A percentile compares a stretch with the other conserved stretches of the same genome.
Evolutionary conservation across 2,329 filamentous ascomycete species (phyloP).

Genomic region (Esteya vermicola): DNA sequence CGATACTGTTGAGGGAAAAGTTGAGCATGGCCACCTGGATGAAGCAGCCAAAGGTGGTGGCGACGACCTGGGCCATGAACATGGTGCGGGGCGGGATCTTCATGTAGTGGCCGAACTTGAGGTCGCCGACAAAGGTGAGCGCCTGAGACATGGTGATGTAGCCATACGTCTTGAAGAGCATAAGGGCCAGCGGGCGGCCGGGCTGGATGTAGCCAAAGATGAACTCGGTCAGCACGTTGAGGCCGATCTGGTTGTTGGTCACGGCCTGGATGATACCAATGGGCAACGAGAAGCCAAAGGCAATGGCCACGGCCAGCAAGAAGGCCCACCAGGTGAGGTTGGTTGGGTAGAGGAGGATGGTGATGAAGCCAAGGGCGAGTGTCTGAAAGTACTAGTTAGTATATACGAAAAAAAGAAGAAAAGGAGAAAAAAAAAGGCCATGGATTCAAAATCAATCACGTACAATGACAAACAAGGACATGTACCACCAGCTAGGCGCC

Average conservation of each 20-base stretch:
- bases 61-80: slow-evolving; percentile 51
- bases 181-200: slow-evolving; percentile 55
- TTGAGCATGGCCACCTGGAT: slow-evolving; percentile 53
- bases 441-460: no score
- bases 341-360: slow-evolving; percentile 47
- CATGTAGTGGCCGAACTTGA: slow-evolving; percentile 65
- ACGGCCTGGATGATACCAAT: slow-evolving; percentile 57
- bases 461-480: slow-evolving; percentile 39
- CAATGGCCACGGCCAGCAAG: slow-evolving; percentile 49
- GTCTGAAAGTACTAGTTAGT: slow-evolving; percentile 19
- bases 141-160: slow-evolving; percentile 52
- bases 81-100: slow-evolving; percentile 52
- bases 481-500: slow-evolving; percentile 51
- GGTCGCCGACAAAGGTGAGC: slow-evolving; percentile 48
- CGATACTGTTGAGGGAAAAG: slow-evolving; percentile 44
- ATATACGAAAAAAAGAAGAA: slow-evolving; percentile 4
- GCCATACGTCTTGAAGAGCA: slow-evolving; percentile 56
- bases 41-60: slow-evolving; percentile 51
- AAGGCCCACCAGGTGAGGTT: slow-evolving; percentile 63
- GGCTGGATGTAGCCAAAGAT: slow-evolving; percentile 64
- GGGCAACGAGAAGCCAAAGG: slow-evolving; percentile 49
- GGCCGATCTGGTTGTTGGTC: slow-evolving; percentile 55
- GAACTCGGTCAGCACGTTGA: slow-evolving; percentile 62
- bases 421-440: slow-evolving; percentile 1
- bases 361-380: slow-evolving; percentile 37